Evolutionary conservation across 1,284 basidiomycete genomes (phyloP), one percentile per base, ranked within the genome.

Genomic region (Neonothopanus nambi): DNA sequence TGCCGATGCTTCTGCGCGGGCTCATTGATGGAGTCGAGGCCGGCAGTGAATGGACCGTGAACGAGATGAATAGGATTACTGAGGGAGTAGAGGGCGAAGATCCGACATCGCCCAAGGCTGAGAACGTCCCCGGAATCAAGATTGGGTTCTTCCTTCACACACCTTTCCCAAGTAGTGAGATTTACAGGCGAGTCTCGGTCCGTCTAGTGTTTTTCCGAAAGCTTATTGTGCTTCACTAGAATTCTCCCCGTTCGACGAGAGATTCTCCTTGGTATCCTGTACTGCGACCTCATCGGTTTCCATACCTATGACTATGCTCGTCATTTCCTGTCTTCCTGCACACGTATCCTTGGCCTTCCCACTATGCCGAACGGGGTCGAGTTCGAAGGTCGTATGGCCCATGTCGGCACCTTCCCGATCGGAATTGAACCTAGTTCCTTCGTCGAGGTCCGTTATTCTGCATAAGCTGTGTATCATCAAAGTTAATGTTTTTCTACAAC

Each of bases 291-390:
- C 58, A 93, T 98, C 62, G 95, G 95, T 47, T 99, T 99, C 83
- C 96, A 99, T 76, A 99, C 97, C 1, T 99, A 98, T 71, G 97
- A 99, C 73, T 99, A 99, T 67, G 96, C 96, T 1, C 93, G 97
- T 23, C 96, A 99, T 72, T 99, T 99, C 82, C 79, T 99, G 38
- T 98, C 95, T 1, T 96, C 95, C 33, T 98, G 96, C 72, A 98
- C 96, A 2, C 91, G 97, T 45, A 96, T 99, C 60, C 85, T 99
- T 20, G 91, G 90, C 26, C 77, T 98, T n/a, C 89, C 94, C 3
- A 98, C 96, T 1, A 95, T 98, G 88, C 96, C 96, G 5, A 99
- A 99, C 68, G 95, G 96, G 49, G 91, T 98, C 63, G 93, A 97
- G 65, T 96, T 97, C 63, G 93, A 94, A 64, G 95, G 95, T 17